A percentile compares a stretch with the other conserved stretches of the same genome.
phyloP scores from a whole-genome alignment of 331 rosid genomes.

The Acacia concinna region DNA sequence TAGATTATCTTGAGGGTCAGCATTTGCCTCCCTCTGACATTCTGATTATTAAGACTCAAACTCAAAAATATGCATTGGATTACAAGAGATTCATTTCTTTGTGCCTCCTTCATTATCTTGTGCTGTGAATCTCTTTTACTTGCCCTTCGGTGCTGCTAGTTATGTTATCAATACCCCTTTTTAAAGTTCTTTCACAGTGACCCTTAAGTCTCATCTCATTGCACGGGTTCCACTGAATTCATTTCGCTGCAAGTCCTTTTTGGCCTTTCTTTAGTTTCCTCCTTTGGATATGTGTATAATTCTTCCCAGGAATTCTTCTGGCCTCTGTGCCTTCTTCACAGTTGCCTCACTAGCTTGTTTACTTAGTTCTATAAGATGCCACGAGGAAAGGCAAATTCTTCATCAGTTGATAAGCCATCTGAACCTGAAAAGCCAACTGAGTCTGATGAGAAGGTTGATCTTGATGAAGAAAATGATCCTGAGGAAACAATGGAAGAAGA shows the following conservation, averaged over 20 bases:
- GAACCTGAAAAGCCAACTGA: slow-evolving; percentile 60
- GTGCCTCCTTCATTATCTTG: slow-evolving; percentile 52
- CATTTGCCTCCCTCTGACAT: slow-evolving; percentile 41
- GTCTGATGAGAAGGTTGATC: slow-evolving; percentile 64
- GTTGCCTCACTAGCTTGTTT: slow-evolving; percentile 88
- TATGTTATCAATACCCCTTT: slow-evolving; percentile 57
- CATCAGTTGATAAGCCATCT: slow-evolving; percentile 56
- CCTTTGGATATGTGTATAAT: slow-evolving; percentile 81
- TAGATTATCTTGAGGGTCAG: slow-evolving; percentile 25
- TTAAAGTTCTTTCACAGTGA: slow-evolving; percentile 39
- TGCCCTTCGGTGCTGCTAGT: slow-evolving; percentile 50
- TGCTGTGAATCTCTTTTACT: slow-evolving; percentile 40
- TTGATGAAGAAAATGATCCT: slow-evolving; percentile 63
- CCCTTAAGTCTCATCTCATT: slow-evolving; percentile 59
- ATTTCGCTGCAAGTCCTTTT: slow-evolving; percentile 60
- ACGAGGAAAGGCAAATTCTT: slow-evolving; percentile 62
- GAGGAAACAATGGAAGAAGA: slow-evolving; percentile 58
- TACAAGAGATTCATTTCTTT: slow-evolving; percentile 48
- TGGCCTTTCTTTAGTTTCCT: slow-evolving; percentile 76
- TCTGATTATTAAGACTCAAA: slow-evolving; percentile 50
- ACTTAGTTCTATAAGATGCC: slow-evolving; percentile 85
- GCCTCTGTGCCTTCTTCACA: slow-evolving; percentile 97
- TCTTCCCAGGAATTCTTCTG: slow-evolving; percentile 97
- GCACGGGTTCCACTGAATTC: slow-evolving; percentile 57
- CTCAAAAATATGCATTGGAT: slow-evolving; percentile 45